These are phyloP conservation scores for Baorangia bicolor DNA, from an alignment of 768 basidiomycete species.

Conservation along the genomic window DNA sequence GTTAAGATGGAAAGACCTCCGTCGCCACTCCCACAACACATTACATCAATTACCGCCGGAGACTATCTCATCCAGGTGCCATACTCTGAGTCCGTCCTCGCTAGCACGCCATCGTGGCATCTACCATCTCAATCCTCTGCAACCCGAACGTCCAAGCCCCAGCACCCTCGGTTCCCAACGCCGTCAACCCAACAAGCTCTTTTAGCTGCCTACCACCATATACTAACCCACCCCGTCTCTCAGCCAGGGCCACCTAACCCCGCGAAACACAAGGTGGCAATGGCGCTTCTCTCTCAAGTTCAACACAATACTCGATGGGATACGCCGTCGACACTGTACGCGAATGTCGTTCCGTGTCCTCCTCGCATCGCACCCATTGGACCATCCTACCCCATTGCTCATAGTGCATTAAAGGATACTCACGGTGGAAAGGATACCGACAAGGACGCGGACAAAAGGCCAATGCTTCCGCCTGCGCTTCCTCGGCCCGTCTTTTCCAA, in stretches of 20 bases:
- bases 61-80: slow-evolving; percentile 70
- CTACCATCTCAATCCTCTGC: slow-evolving; percentile 46
- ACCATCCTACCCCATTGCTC: slow-evolving; percentile 61
- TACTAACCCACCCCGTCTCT: slow-evolving; percentile 66
- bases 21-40: slow-evolving; percentile 45
- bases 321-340: slow-evolving; percentile 62
- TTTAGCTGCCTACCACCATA: slow-evolving; percentile 69
- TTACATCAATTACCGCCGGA: slow-evolving; percentile 45
- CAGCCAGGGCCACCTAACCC: slow-evolving; percentile 51
- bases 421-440: slow-evolving; percentile 47
- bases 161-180: slow-evolving; percentile 38
- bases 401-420: slow-evolving; percentile 29
- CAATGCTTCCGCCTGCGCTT: slow-evolving; percentile 34
- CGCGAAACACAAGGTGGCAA: slow-evolving; percentile 68
- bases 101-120: slow-evolving; percentile 68
- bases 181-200: slow-evolving; percentile 64
- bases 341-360: slow-evolving; percentile 52
- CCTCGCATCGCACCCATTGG: slow-evolving; percentile 63
- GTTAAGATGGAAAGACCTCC: slow-evolving; percentile 30
- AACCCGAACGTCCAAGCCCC: slow-evolving; percentile 17
- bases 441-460: slow-evolving; percentile 48
- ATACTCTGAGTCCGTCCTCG: slow-evolving; percentile 69
- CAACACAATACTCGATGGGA: slow-evolving; percentile 66
- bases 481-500: slow-evolving; percentile 42
- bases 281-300: slow-evolving; percentile 60